Base-by-base conservation (phyloP, 2,329 filamentous ascomycete species). In the Calonectria honghensis region DNA sequence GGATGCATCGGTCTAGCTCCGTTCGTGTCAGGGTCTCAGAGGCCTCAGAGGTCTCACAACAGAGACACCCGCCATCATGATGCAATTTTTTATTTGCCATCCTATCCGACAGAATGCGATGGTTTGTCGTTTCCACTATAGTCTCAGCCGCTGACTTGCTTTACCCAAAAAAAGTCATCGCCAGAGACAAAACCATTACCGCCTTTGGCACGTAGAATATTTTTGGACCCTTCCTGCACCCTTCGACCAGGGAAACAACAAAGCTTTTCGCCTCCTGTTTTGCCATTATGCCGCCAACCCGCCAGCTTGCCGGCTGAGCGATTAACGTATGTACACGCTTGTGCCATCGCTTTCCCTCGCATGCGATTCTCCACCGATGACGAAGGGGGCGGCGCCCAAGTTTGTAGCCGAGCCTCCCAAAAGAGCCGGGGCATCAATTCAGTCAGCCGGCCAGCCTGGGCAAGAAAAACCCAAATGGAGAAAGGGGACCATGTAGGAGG, bases 1-100 rank as follows among this genome's bases (percentile, higher is more conserved):
- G 68, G 68, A 11, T 29, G 48, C 29, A 14, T 35, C 31, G 18
- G 27, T 6, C 27, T 18, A 48, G 45, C 54, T 61, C 37, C 16
- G 50, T 29, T 50, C 37, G 18, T 48, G 50, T 51, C 37, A 63
- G 57, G 24, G 57, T 41, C 24, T 35, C 35, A 37, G 69, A 50
- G 48, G 45, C 48, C 52, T 69, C 51, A 32, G 6, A 48, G 48
- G 54, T 65, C 31, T 57, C 50, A 54, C 59, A 59, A 41, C n/a
- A 75, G 37, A 70, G 61, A 64, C 71, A 75, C 41, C n/a, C 37
- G 67, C 65, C 68, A 37, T 31, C 50, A 64, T 73, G 72, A 77
- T 68, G 66, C 57, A 10, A 59, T 77, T 75, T 75, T 73, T 73
- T 73, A 73, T 73, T 73, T 67, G 50, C 67, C 66, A 70, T 75